Conservation (phyloP, 805 yeast species). For the Vanderwaltozyma verrucispora region DNA sequence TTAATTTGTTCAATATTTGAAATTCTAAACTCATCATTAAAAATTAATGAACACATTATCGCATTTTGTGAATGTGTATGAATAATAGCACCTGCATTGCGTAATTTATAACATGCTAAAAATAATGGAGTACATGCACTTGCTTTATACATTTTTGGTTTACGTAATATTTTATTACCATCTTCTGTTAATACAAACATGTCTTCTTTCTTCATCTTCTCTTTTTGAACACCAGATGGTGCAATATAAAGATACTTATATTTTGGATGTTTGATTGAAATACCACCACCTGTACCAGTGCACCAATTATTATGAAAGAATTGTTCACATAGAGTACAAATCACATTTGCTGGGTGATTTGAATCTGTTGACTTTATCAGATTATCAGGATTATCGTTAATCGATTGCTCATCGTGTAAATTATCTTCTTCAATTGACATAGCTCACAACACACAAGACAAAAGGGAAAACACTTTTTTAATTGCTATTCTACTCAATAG, state of each 20-base stretch:
- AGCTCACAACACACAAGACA: too few relatives aligned
- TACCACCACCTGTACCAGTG: conserved; percentile 95
- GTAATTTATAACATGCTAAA: conserved; percentile 52
- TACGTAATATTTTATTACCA: conserved; percentile 38
- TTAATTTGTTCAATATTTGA: conserved; percentile 84
- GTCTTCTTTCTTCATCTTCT: conserved; percentile 69
- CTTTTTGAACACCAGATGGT: conserved; percentile 96
- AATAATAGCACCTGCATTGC: conserved; percentile 84
- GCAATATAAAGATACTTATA: conserved; percentile 59
- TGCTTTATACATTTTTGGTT: conserved; percentile 68
- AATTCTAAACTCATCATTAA: conserved; percentile 61
- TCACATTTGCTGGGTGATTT: conserved; percentile 71
- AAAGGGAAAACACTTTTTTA: too few relatives aligned
- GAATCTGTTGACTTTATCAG: conserved; percentile 36
- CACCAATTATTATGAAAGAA: conserved; percentile 85
- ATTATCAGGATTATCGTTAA: conserved; percentile 11
- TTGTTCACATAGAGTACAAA: conserved; percentile 67
- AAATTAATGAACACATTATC: conserved; percentile 66
- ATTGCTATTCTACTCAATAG: too few relatives aligned
- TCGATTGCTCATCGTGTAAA: neutral
- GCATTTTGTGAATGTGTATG: conserved; percentile 92
- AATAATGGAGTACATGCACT: conserved; percentile 91
- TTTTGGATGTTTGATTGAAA: conserved; percentile 46
- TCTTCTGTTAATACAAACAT: conserved; percentile 62
- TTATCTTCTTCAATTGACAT: neutral